A percentile compares a stretch with the other conserved stretches of the same genome.
Conservation (phyloP, 2,329 filamentous ascomycete genomes). For the Teratosphaeria gauchensis region DNA sequence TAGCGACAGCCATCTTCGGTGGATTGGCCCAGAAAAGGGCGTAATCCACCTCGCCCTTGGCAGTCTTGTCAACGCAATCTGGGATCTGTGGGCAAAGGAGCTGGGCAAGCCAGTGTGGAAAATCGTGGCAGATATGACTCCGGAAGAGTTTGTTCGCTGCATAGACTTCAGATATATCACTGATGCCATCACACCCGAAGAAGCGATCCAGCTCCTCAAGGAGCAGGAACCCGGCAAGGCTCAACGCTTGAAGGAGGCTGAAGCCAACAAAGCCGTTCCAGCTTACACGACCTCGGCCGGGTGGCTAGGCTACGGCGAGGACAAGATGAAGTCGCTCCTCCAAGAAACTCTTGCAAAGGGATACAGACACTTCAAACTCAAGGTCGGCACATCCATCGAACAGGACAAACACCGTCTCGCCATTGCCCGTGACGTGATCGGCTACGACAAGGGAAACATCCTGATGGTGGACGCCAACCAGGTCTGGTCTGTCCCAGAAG, state of each 20-base stretch:
- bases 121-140: conserved; percentile 80
- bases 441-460: conserved; percentile 71
- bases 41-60: conserved; percentile 88
- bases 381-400: conserved; percentile 66
- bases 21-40: conserved; percentile 91
- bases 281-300: conserved; percentile 86
- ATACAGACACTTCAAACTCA: conserved; percentile 82
- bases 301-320: conserved; percentile 84
- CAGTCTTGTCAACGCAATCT: conserved; percentile 76
- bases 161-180: conserved; percentile 95
- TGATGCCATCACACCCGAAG: conserved; percentile 79
- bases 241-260: conserved; percentile 62
- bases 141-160: conserved; percentile 75
- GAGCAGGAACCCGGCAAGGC: conserved; percentile 58
- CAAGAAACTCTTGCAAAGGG: conserved; percentile 67
- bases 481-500: conserved; percentile 80
- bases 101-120: conserved; percentile 83
- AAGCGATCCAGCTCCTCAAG: conserved; percentile 63
- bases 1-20: conserved; percentile 78
- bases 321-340: conserved; percentile 70
- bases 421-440: conserved; percentile 71
- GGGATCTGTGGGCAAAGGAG: conserved; percentile 90
- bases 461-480: conserved; percentile 93
- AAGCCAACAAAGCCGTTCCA: conserved; percentile 65
- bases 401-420: conserved; percentile 59